Evolutionary conservation across 192 early-diverging fungal genomes (phyloP), one percentile per base, ranked within the genome.

Genomic region (Phlyctochytrium arcticum): DNA sequence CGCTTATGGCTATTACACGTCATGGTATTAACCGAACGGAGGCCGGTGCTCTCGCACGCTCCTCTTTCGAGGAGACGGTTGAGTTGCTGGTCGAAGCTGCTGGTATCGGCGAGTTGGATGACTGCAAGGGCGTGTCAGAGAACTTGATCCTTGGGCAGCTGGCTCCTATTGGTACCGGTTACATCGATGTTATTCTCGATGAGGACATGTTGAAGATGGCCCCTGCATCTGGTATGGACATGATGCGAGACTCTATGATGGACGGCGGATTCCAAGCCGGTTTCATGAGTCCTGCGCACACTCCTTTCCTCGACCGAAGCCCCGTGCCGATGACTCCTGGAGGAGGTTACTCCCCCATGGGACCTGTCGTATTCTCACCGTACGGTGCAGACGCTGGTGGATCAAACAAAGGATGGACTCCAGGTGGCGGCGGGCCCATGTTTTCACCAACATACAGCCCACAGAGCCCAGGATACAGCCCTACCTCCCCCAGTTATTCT

Each of bases 1-100:
- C 84, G 48, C 71, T 99, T 65, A 98, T 95, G 85, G 91, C 96
- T 26, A 99, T 99, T 68, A 95, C 95, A 3, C 90, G 96, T 49
- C 95, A 98, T 64, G 96, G 96, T 71, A 99, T 99, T 72, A 99
- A 96, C 75, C 85, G 95, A 36, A 88, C 94, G 17, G 93, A 95
- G 65, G 90, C 93, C 2, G 94, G 93, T 47, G 93, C 91, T 8
- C 76, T 99, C 48, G 93, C 95, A 82, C 86, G 95, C 36, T 91
- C 90, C 57, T 94, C 96, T 8, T 99, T 99, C 56, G 96, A 99
- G 78, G 96, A 99, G 79, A 98, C 96, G 0, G 96, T 99, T 0
- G 96, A 99, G 78, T 88, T 97, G 72, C 83, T 99, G 63, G 89
- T 99, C 83, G 94, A 97, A 33, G 92, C 95, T 4, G 94, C 96